Evolutionary conservation across 2,329 filamentous ascomycete genomes (phyloP), one percentile per base, ranked within the genome.

Genomic region (Cercospora sp.): DNA sequence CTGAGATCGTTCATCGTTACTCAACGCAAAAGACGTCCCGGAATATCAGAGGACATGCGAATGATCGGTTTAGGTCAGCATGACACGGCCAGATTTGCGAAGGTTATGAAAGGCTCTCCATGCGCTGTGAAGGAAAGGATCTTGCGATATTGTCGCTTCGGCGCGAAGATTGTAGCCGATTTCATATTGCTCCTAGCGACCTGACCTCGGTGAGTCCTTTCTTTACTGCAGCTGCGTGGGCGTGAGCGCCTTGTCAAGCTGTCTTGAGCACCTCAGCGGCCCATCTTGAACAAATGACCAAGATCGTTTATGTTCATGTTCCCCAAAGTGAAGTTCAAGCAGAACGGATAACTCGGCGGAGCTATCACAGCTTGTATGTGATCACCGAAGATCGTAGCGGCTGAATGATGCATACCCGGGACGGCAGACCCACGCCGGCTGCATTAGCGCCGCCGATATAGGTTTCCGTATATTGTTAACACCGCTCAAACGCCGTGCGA

Each of bases 401-500:
- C 48, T 13, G 48, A n/a, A 60, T 64, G 60, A 53, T 64, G 65
- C 65, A 67, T 67, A 63, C 53, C 39, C 65, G 65, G 16, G 61
- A n/a, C 62, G 30, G 28, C 16, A 55, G 30, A 12, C 33, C 59
- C 61, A 64, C 60, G 18, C 20, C 7, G 23, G 18, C 30, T 31
- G 18, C 55, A 57, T 57, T 64, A 67, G 66, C 48, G 57, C 55
- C n/a, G 57, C 66, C 66, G 66, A 67, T 67, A 64, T 67, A 64
- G 61, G 55, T 57, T 58, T 31, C 26, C 16, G 18, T 20, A 8
- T 8, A 30, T 30, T 36, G 45, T 64, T 61, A 64, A 55, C 48
- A 60, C 61, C 57, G 36, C 26, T 53, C 30, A 60, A 62, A 48
- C 57, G 45, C 66, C 66, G 62, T 8, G 28, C 66, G 61, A 64